A percentile compares a stretch with the other conserved stretches of the same genome.
Conservation (phyloP, 2,329 filamentous ascomycete species). For the Stachybotrys chlorohalonatus region DNA sequence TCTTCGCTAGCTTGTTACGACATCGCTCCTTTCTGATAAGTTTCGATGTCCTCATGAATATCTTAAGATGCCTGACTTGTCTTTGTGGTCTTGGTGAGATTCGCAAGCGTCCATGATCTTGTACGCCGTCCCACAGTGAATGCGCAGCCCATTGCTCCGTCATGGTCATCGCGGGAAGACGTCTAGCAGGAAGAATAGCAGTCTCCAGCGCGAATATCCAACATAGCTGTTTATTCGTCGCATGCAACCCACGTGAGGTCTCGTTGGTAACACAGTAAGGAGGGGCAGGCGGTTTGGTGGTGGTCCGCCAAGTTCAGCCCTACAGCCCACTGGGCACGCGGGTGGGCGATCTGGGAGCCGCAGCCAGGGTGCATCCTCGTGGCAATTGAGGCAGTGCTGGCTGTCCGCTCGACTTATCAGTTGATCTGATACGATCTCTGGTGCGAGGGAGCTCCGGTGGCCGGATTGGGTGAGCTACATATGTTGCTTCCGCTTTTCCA, state of each 20-base stretch:
- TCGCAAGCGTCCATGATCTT: not conserved
- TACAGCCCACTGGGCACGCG: not conserved
- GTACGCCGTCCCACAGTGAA: not conserved
- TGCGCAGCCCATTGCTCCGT: not conserved
- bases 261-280: not conserved
- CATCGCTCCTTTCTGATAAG: constrained; percentile 4
- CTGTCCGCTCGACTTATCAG: not conserved
- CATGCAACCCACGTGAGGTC: not conserved
- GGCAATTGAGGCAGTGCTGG: not conserved
- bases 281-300: not conserved
- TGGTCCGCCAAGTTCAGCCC: not conserved
- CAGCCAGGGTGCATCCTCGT: not conserved
- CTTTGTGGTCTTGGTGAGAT: not conserved
- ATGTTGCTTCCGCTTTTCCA: not conserved
- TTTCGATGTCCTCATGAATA: not conserved
- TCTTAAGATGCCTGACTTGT: not conserved
- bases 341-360: not conserved
- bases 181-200: not conserved
- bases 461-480: not conserved
- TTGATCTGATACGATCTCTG: not conserved
- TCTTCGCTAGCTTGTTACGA: constrained; percentile 8
- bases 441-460: not conserved
- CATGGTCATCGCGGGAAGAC: not conserved
- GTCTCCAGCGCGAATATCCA: too few relatives aligned
- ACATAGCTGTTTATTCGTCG: not conserved